Conservation (phyloP, 495 filamentous ascomycete species). For the Penicillium lagena region DNA sequence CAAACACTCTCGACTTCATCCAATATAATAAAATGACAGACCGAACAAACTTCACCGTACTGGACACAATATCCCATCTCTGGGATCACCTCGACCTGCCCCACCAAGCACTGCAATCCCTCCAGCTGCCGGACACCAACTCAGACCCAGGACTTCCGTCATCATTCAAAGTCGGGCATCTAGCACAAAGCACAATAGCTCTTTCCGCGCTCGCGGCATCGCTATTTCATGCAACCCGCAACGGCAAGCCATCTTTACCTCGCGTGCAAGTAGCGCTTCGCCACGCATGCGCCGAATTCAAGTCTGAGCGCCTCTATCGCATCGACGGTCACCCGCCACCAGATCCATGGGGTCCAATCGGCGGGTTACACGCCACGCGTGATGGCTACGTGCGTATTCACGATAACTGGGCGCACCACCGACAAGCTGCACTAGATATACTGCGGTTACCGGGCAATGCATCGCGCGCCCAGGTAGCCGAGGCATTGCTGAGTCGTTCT, state of each 20-base stretch:
- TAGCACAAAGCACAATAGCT: slow-evolving; percentile 35
- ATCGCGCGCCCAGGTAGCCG: slow-evolving; percentile 23
- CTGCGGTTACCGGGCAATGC: slow-evolving; percentile 19
- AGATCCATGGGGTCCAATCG: slow-evolving; percentile 28
- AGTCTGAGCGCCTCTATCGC: slow-evolving; percentile 33
- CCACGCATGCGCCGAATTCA: slow-evolving; percentile 38
- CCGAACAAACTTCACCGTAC: too few species aligned
- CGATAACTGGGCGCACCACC: slow-evolving; percentile 36
- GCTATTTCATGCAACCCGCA: slow-evolving; percentile 22
- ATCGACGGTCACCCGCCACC: slow-evolving; percentile 19
- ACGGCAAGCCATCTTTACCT: slow-evolving; percentile 6
- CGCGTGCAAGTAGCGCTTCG: slow-evolving; percentile 23
- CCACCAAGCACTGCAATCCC: too few species aligned
- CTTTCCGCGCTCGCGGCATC: slow-evolving; percentile 34
- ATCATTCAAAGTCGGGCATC: slow-evolving; percentile 36
- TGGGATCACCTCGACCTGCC: too few species aligned
- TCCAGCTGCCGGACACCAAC: too few species aligned
- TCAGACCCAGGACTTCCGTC: slow-evolving; percentile 13
- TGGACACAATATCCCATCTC: too few species aligned
- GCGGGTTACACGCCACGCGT: slow-evolving; percentile 32
- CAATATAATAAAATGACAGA: too few species aligned
- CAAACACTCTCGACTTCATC: too few species aligned
- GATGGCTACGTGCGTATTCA: slow-evolving; percentile 44
- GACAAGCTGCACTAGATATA: slow-evolving; percentile 24
- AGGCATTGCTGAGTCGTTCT: slow-evolving; percentile 21